Percentiles rank a stretch among this genome's conserved stretches.
Conservation (phyloP, 2,329 filamentous ascomycete species). For the Calonectria montana region DNA sequence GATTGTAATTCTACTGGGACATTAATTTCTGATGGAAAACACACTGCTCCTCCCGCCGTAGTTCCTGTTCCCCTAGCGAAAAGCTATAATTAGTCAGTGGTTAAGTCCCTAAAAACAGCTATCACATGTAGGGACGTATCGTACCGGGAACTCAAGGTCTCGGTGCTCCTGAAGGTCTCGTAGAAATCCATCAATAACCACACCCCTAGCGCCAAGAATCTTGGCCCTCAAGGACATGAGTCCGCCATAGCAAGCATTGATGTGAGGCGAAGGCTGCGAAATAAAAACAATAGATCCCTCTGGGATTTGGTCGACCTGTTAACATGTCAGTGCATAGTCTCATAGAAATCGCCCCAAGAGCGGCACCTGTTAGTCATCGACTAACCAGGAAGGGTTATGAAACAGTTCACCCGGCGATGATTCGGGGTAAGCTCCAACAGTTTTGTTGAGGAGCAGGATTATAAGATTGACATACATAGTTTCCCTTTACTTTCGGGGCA, state of each 20-base stretch:
- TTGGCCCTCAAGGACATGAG: conserved; percentile 28
- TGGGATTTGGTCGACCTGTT: conserved; percentile 23
- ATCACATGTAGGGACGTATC: not conserved
- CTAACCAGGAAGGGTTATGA: not conserved
- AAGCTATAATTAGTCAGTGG: not conserved
- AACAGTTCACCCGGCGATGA: not conserved
- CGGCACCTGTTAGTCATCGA: not conserved
- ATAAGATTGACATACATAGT: conserved; percentile 4
- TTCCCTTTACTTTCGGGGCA: conserved; percentile 20
- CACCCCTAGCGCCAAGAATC: conserved; percentile 13
- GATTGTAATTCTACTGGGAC: conserved; percentile 27
- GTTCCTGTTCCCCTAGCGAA: conserved; percentile 24
- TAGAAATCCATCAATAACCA: conserved; percentile 23
- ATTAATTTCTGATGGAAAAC: conserved; percentile 13
- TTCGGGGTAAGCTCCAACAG: not conserved
- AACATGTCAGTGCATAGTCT: not conserved
- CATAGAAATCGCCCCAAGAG: not conserved
- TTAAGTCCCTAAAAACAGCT: too few species aligned
- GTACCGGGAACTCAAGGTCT: conserved; percentile 19
- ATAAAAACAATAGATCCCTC: conserved; percentile 25
- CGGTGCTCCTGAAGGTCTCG: conserved; percentile 33
- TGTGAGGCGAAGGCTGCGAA: conserved; percentile 12
- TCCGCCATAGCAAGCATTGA: conserved; percentile 31
- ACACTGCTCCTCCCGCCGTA: conserved; percentile 15
- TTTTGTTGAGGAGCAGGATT: too few species aligned